phyloP scores from a whole-genome alignment of 225 moss, liverwort and hornwort genomes.

The Polytrichum commune region DNA sequence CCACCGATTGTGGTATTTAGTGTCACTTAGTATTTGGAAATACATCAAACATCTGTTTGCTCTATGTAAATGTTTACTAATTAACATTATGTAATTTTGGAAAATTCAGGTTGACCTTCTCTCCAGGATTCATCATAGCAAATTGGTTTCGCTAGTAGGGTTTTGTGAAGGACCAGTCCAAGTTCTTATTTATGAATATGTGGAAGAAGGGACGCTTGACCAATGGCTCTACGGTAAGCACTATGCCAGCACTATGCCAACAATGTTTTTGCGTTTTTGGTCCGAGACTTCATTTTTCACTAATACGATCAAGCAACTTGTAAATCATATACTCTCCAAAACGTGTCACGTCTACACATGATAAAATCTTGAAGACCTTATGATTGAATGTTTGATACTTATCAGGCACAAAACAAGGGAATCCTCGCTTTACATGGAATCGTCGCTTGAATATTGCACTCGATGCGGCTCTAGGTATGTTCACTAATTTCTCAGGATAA shows the following conservation, averaged over 20 bases:
- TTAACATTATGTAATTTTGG: background rate
- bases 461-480: constrained; percentile 13
- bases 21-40: no score
- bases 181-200: constrained; percentile 16
- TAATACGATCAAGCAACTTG: background rate
- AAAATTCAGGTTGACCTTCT: constrained; percentile 10
- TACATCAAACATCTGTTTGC: no score
- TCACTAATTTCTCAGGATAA: background rate
- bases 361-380: background rate
- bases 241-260: no score
- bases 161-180: constrained; percentile 13
- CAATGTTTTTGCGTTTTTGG: background rate
- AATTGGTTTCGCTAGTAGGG: constrained; percentile 13
- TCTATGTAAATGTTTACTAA: background rate
- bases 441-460: constrained; percentile 11
- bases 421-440: constrained; percentile 7
- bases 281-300: background rate
- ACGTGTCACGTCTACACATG: background rate
- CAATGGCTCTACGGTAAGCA: constrained; percentile 8
- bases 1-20: no score
- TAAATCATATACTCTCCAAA: background rate
- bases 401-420: constrained; percentile 2
- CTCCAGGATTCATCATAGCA: constrained; percentile 10
- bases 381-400: background rate
- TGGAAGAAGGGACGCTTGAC: constrained; percentile 14